Evolutionary conservation across 805 yeast genomes (phyloP), one percentile per base, ranked within the genome.

Genomic region (Kodamaea neixiangensis): DNA sequence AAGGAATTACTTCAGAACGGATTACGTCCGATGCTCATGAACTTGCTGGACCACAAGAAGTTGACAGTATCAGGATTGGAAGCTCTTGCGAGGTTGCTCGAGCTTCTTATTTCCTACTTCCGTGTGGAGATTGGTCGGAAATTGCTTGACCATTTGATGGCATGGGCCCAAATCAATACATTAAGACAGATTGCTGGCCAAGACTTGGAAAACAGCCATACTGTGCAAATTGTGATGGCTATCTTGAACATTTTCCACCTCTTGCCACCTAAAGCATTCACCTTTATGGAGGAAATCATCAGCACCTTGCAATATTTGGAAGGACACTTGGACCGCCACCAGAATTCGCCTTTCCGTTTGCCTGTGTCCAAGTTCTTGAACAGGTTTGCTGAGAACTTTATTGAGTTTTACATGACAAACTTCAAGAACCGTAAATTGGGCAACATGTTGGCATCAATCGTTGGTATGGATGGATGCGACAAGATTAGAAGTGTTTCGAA

Each of bases 121-220:
- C 87, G 96, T 65, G 97, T 96, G 15, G 99, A 94, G 66, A 93
- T 94, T 57, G 99, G 99, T 29, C 80, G 91, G 46, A 94, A 94
- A 61, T 71, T 94, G 47, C 77, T 96, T 29, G 98, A 94, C 63
- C 99, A 94, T 68, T 75, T 94, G 56, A 87, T 86, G 80, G 97
- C 97, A 0, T 92, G 97, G 96, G 96, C 97, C 0, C 92, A 89
- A 59, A 89, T 94, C 2, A 80, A 81, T 22, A 81, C 88, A 0
- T 67, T 96, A 37, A 83, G 90, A 50, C 82, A 84, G 55, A 80
- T 89, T 40, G 85, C 97, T 0, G 85, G 86, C 4, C 89, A 86
- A 57, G 96, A 88, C 52, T 78, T 96, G 50, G 86, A 82, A 29
- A 86, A 83, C 56, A 92, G 92, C 57, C 85, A 83, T 33, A 88